Evolutionary conservation across 2,329 filamentous ascomycete genomes (phyloP), one percentile per base, ranked within the genome.

Genomic region (Metarhizium guizhouense): DNA sequence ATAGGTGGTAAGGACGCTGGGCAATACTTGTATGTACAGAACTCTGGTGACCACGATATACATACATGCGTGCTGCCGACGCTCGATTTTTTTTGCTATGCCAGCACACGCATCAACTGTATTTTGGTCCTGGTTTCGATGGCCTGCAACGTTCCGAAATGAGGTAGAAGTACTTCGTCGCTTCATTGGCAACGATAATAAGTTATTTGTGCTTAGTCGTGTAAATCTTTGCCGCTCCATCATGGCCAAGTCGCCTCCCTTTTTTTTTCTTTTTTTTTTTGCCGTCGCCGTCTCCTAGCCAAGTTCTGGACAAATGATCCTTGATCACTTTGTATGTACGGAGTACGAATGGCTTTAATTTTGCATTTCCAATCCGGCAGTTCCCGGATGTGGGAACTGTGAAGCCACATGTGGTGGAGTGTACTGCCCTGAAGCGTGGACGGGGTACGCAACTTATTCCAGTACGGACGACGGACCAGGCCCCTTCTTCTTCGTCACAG

Each of bases 11-110:
- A 25, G 25, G 25, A 25, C 25, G 25, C 25, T 25, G 25, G 25
- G 3, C 25, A 25, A 25, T 25, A 4, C 4, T 25, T 25, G 25
- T 25, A 25, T 25, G 25, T 25, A 25, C 25, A 25, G 25, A 25
- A 4, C 25, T 25, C 25, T 25, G 38, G 11, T 5, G 38, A 40
- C 2, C 32, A 7, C 38, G 38, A 40, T 40, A 16, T 16, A 16
- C 11, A 16, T 16, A 16, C 11, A 11, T 16, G 75, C 79, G 2
- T 82, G 73, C 50, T 87, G 11, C 14, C 13, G 11, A 40, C 5
- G 13, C 32, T 40, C 4, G 2, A 40, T 40, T 16, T 7, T 16
- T 16, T 16, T 40, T 40, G 38, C 38, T 48, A 30, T 11, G 11
- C 45, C 13, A 20, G 45, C 45, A 48, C 45, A 6, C 45, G 25